Percentiles rank a stretch among this genome's conserved stretches.
phyloP scores from a whole-genome alignment of 495 filamentous ascomycete genomes.

The Hypoxylon intermedium region DNA sequence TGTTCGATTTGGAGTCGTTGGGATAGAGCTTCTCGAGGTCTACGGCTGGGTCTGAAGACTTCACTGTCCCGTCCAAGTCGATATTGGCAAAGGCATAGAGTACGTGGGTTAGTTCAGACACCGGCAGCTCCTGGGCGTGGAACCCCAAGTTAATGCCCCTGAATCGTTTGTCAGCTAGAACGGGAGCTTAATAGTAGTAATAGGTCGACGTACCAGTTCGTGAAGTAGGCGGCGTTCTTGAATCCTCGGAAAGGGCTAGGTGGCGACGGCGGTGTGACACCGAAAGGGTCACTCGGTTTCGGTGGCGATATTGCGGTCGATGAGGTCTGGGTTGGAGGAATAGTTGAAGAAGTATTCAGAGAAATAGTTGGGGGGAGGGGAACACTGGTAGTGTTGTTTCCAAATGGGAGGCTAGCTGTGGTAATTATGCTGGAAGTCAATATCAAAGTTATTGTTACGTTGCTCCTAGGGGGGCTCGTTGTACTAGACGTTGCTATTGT shows the following conservation, averaged over 20 bases:
- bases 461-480: conserved; percentile 14
- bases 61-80: conserved; percentile 36
- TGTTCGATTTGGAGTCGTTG: conserved; percentile 48
- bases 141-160: conserved; percentile 35
- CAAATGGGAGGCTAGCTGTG: conserved; percentile 3
- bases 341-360: conserved; percentile 7
- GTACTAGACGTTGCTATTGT: conserved; percentile 20
- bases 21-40: conserved; percentile 33
- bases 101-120: conserved; percentile 86
- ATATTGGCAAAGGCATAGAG: conserved; percentile 72
- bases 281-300: conserved; percentile 18
- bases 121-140: conserved; percentile 81
- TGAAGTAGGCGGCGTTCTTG: conserved; percentile 56
- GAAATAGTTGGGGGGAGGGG: background rate
- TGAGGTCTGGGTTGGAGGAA: conserved; percentile 12
- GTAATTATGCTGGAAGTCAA: conserved; percentile 9
- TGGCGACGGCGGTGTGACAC: conserved; percentile 18
- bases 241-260: conserved; percentile 38
- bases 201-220: conserved; percentile 49
- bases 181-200: background rate
- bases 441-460: conserved; percentile 22
- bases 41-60: conserved; percentile 32
- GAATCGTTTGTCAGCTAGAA: conserved; percentile 8
- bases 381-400: background rate
- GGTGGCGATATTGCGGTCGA: conserved; percentile 18